Conservation (phyloP, 345 rosid species). For the Microcos paniculata region DNA sequence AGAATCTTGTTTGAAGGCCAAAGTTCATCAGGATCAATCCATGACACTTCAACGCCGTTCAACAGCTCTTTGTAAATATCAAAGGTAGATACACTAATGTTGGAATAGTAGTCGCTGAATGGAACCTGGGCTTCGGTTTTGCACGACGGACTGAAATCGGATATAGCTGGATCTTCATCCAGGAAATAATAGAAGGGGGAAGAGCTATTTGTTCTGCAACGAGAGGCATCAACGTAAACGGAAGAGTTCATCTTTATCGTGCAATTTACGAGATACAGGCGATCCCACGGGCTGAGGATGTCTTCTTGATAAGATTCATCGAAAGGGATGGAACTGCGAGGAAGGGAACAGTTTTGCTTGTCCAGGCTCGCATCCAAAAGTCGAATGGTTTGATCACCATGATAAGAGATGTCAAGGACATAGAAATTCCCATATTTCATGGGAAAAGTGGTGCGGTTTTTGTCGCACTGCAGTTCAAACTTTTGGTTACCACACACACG, state of each 20-base stretch:
- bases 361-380: background rate
- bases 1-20: background rate
- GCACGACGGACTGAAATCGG: background rate
- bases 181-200: background rate
- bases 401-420: slow-evolving; percentile 2
- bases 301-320: too few relatives aligned
- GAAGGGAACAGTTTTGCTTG: background rate
- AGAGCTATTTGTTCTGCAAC: background rate
- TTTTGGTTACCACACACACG: background rate
- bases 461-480: background rate
- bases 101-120: background rate
- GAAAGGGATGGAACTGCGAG: background rate
- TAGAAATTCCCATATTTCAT: background rate
- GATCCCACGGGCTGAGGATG: too few relatives aligned
- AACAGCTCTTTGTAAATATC: background rate
- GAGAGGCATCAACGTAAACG: slow-evolving; percentile 3
- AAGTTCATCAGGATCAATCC: accelerated
- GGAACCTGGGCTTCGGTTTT: background rate
- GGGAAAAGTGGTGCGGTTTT: background rate
- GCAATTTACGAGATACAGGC: background rate
- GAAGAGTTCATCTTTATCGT: background rate
- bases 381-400: background rate
- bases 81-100: background rate
- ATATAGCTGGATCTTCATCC: background rate
- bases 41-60: background rate